Conservation (phyloP, 768 basidiomycete species). For the Phanerochaete carnosa region DNA sequence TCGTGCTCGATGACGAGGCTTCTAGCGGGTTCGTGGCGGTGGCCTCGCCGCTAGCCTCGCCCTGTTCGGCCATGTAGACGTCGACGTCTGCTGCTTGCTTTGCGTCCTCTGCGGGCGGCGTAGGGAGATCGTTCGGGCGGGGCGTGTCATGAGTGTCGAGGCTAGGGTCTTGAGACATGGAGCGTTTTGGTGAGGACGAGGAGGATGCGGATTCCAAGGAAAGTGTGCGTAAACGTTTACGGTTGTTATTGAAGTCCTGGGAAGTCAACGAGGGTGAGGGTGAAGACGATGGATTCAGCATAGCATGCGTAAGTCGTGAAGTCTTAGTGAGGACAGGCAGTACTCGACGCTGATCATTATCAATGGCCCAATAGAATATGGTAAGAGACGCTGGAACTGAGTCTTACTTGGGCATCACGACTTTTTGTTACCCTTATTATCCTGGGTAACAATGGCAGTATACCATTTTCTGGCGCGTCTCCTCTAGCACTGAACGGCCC, state of each 20-base stretch:
- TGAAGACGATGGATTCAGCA: constrained; percentile 46
- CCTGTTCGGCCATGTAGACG: constrained; percentile 35
- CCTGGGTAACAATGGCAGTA: not conserved
- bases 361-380: not conserved
- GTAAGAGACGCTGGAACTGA: not conserved
- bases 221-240: constrained; percentile 72
- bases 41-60: constrained; percentile 16
- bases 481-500: too few relatives aligned
- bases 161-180: constrained; percentile 63
- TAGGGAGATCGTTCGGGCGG: constrained; percentile 26
- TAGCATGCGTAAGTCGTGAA: constrained; percentile 28
- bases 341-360: not conserved
- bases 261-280: constrained; percentile 29
- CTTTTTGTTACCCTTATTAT: not conserved
- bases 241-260: constrained; percentile 32
- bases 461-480: not conserved
- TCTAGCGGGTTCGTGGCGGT: not conserved
- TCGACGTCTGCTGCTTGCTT: constrained; percentile 53
- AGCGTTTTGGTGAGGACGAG: constrained; percentile 75
- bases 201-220: constrained; percentile 74
- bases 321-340: not conserved
- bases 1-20: constrained; percentile 13
- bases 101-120: constrained; percentile 30
- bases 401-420: not conserved
- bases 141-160: constrained; percentile 31